Base-by-base conservation (phyloP, 768 basidiomycete genomes). In the Rhodotorula diobovata region DNA sequence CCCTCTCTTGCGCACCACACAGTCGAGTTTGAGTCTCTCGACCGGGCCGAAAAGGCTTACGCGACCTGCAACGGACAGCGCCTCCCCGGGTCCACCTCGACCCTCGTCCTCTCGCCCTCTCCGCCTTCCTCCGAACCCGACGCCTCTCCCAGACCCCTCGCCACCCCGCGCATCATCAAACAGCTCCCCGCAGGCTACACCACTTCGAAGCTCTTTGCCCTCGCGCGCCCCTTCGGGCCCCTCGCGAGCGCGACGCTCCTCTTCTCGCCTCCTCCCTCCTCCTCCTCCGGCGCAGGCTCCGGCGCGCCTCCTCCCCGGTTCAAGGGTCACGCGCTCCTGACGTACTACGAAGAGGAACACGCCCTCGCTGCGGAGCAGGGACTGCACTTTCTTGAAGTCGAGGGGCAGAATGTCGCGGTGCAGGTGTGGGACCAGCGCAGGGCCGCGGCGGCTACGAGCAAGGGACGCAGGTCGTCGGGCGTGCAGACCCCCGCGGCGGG, bases 211-310 rank as follows among this genome's bases (percentile, higher is more conserved):
- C 83, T 96, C 4, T 96, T 90, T 79, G 91, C 93, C 77, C 82
- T 93, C 55, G 93, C 92, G 81, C 85, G 91, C 35, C 87, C 88
- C 0, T 93, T 84, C 75, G 92, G 93, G 68, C 89, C 91, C 32
- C 85, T 94, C 54, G 39, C 48, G 35, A 59, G 61, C 32, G 54
- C 56, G 6, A 48, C 58, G 10, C 67, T 72, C 5, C 75, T 62
- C 50, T 55, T 67, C 63, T 50, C 69, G 5, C 63, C 67, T 1
- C n/a, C n/a, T n/a, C n/a, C n/a, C n/a, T n/a, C n/a, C n/a, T n/a
- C n/a, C n/a, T n/a, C n/a, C n/a, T n/a, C 34, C 54, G 23, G 51
- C 30, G 41, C 41, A 43, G n/a, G n/a, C 1, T 46, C 46, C 15
- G 59, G 43, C 20, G 59, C 30, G 25, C 56, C 53, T 12, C 59